phyloP scores from a whole-genome alignment of 1,284 basidiomycete genomes.

The Sanghuangporus baumii region DNA sequence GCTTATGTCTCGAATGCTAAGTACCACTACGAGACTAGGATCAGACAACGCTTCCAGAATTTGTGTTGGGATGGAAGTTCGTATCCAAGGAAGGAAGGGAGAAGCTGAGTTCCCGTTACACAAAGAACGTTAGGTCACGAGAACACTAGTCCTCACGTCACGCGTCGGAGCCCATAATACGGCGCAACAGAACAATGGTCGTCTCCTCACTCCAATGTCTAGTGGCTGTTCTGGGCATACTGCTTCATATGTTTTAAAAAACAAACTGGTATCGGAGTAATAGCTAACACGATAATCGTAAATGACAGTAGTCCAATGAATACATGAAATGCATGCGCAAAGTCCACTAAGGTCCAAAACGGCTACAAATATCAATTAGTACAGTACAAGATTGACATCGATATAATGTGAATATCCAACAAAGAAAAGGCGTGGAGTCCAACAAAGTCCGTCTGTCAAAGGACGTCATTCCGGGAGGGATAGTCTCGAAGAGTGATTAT shows the following conservation, averaged over 20 bases:
- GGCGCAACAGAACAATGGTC: too few species aligned
- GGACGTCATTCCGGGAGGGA: not conserved
- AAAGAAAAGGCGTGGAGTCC: not conserved
- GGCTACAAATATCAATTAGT: not conserved
- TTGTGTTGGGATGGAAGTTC: too few species aligned
- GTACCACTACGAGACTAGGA: too few species aligned
- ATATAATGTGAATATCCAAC: not conserved
- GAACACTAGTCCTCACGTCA: not conserved
- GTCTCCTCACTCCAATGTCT: not conserved
- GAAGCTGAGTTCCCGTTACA: not conserved
- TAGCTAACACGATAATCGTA: not conserved
- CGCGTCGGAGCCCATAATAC: not conserved
- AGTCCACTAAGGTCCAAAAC: not conserved
- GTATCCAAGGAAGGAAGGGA: not conserved
- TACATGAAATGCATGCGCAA: not conserved
- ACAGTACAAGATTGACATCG: too few species aligned
- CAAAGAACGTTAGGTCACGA: not conserved
- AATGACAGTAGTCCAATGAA: not conserved
- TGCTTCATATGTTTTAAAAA: too few species aligned
- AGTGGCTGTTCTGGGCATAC: too few species aligned
- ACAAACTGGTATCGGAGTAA: not conserved
- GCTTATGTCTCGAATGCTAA: not conserved
- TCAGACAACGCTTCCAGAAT: too few species aligned
- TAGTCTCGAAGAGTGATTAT: not conserved
- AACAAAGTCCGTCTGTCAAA: not conserved